Evolutionary conservation across 2,329 filamentous ascomycete genomes (phyloP).

Genomic region (Colletotrichum falcatum): DNA sequence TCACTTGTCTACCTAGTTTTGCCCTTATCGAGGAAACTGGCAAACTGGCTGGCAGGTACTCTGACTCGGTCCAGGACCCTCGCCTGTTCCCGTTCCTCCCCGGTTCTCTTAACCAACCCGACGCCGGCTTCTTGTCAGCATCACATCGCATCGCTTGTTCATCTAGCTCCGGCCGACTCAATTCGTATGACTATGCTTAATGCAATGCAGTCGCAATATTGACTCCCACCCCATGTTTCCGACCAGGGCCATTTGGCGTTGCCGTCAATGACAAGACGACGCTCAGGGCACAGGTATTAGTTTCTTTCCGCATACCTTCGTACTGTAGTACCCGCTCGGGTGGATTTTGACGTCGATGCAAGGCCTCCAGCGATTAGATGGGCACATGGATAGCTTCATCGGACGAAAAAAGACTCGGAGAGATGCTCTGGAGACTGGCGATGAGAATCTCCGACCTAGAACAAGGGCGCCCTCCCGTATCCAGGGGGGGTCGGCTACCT

Average conservation of each 20-base stretch:
- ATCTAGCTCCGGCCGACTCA: conserved; percentile 14
- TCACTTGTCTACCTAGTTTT: conserved; percentile 7
- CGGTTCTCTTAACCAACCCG: not conserved
- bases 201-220: conserved; percentile 19
- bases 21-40: conserved; percentile 8
- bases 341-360: conserved; percentile 14
- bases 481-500: not conserved
- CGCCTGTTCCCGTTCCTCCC: not conserved
- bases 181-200: conserved; percentile 7
- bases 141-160: conserved; percentile 8
- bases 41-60: not conserved
- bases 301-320: not conserved
- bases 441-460: conserved; percentile 5
- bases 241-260: not conserved
- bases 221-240: not conserved
- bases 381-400: conserved; percentile 4
- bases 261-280: not conserved
- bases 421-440: not conserved
- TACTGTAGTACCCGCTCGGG: conserved; percentile 11
- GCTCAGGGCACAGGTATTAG: conserved; percentile 11
- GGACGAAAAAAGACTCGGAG: not conserved
- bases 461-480: conserved; percentile 11
- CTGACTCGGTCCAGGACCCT: conserved; percentile 18
- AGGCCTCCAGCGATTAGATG: conserved; percentile 1
- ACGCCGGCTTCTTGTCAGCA: not conserved